Conservation (phyloP, 23 red algal species). For the Gracilaria gracilis region DNA sequence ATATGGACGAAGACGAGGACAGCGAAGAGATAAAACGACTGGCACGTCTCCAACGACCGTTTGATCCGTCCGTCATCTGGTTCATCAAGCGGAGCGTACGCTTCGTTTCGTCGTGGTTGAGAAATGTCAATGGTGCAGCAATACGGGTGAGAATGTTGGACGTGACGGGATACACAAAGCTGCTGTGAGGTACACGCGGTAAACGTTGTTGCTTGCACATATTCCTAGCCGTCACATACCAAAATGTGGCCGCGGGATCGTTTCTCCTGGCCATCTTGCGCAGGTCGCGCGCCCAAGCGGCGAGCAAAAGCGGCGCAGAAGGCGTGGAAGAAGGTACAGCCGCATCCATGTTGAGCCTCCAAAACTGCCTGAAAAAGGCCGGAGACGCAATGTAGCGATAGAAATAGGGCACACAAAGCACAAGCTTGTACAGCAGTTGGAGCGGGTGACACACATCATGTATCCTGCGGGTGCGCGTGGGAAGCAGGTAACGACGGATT, state of each 20-base stretch:
- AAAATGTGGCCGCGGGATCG: conserved; percentile 52
- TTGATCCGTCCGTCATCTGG: background rate
- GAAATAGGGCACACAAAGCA: conserved; percentile 50
- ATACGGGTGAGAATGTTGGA: conserved; percentile 31
- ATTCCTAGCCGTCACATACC: conserved; percentile 21
- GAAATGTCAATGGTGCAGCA: conserved; percentile 4
- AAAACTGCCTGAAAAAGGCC: conserved; percentile 31
- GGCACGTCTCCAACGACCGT: conserved; percentile 1
- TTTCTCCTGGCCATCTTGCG: conserved; percentile 23
- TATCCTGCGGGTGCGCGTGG: conserved; percentile 2
- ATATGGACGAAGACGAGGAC: background rate
- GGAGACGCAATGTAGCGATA: conserved; percentile 58
- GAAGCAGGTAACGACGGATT: conserved; percentile 15
- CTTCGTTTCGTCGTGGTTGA: conserved; percentile 19
- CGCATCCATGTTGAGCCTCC: background rate
- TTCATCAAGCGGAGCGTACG: background rate
- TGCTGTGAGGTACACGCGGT: conserved; percentile 1
- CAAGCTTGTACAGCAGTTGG: conserved; percentile 37
- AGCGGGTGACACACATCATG: conserved; percentile 5
- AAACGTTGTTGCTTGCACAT: conserved; percentile 14
- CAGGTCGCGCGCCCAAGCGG: conserved; percentile 57
- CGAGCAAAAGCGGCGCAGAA: conserved; percentile 32
- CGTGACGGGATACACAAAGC: conserved; percentile 24
- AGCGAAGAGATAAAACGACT: background rate
- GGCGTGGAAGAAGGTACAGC: background rate